Evolutionary conservation across 768 basidiomycete genomes (phyloP).

Genomic region (Mycena crocata): DNA sequence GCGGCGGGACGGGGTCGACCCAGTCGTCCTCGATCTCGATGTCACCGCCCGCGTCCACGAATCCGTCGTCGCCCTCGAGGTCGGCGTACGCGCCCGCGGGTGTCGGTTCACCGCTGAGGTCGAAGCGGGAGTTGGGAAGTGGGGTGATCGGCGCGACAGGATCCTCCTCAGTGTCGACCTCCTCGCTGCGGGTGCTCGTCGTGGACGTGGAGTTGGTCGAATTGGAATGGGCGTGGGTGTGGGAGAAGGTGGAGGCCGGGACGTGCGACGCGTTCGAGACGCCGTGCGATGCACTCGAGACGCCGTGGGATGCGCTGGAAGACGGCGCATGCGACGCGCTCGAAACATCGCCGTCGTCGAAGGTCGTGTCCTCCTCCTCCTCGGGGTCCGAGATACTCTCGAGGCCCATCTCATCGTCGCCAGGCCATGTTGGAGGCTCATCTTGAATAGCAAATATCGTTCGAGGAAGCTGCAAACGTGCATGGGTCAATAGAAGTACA

Average conservation of each 20-base stretch:
- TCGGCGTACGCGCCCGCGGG: constrained; percentile 42
- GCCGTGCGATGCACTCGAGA: constrained; percentile 19
- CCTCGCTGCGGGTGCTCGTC: constrained; percentile 55
- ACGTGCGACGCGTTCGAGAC: constrained; percentile 17
- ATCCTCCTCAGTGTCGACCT: constrained; percentile 79
- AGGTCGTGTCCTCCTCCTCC: constrained; percentile 23
- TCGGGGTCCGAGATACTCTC: constrained; percentile 88
- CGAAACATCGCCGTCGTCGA: constrained; percentile 34
- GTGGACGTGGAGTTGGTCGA: constrained; percentile 60
- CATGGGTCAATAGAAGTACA: no score
- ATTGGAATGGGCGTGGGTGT: constrained; percentile 59
- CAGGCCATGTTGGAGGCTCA: constrained; percentile 25
- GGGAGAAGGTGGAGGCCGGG: constrained; percentile 13
- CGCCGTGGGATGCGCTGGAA: constrained; percentile 17
- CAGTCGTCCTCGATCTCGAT: constrained; percentile 67
- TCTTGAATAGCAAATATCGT: constrained; percentile 17
- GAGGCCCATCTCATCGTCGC: constrained; percentile 79
- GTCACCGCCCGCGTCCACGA: constrained; percentile 17
- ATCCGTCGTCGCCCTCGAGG: constrained; percentile 53
- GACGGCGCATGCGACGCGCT: constrained; percentile 18
- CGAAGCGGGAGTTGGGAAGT: constrained; percentile 61
- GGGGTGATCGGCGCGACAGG: constrained; percentile 78
- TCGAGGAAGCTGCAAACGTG: no score
- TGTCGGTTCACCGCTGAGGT: constrained; percentile 38
- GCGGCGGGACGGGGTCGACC: constrained; percentile 70